Percentiles rank a stretch among this genome's conserved stretches.
phyloP scores from a whole-genome alignment of 1,284 basidiomycete genomes.

The Ganoderma boninense region DNA sequence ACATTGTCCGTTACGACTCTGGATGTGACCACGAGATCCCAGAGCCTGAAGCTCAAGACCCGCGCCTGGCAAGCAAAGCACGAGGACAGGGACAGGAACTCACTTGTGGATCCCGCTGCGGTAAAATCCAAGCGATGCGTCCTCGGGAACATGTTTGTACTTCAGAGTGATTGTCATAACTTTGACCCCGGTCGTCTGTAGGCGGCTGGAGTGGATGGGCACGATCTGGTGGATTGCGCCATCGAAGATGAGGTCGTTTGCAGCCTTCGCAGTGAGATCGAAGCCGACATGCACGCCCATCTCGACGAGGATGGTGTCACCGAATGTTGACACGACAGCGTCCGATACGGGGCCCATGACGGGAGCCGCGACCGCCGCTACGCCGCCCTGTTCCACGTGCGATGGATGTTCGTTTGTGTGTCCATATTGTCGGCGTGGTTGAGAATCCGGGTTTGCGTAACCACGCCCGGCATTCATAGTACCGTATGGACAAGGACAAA shows the following conservation, averaged over 20 bases:
- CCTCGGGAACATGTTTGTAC: conserved; percentile 65
- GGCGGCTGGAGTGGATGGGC: conserved; percentile 57
- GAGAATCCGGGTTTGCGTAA: background rate
- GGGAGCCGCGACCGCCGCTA: conserved; percentile 63
- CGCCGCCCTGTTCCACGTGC: conserved; percentile 54
- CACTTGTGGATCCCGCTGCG: conserved; percentile 65
- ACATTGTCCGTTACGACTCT: background rate
- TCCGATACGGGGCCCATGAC: conserved; percentile 65
- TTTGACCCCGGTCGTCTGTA: conserved; percentile 69
- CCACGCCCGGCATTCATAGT: background rate
- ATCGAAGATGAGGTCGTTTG: conserved; percentile 63
- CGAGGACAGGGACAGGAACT: conserved; percentile 29
- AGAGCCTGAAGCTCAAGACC: conserved; percentile 9
- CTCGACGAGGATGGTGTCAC: conserved; percentile 65
- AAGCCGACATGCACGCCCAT: conserved; percentile 63
- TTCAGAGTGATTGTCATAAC: conserved; percentile 65
- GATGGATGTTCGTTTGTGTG: conserved; percentile 10
- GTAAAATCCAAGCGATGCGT: conserved; percentile 69
- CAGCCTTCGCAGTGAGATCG: conserved; percentile 56
- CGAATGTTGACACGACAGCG: conserved; percentile 56
- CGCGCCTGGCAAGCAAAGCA: background rate
- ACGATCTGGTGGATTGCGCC: conserved; percentile 57
- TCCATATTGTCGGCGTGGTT: conserved; percentile 2
- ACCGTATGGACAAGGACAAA: background rate
- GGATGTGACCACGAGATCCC: background rate